phyloP scores from a whole-genome alignment of 345 rosid genomes.

The Salix brachista region DNA sequence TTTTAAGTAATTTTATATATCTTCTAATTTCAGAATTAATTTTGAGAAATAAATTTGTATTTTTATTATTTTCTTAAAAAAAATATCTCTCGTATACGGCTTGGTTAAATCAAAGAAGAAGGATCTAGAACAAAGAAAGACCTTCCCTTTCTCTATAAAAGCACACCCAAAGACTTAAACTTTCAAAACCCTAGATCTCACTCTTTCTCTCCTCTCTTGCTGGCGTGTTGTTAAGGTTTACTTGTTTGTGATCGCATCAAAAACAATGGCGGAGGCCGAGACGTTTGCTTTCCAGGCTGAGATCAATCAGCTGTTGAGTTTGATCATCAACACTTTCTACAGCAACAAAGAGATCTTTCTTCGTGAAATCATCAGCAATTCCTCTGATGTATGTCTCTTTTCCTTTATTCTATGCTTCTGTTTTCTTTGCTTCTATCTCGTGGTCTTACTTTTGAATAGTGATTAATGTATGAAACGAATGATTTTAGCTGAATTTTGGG shows the following conservation, averaged over 20 bases:
- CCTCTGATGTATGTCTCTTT: neutral
- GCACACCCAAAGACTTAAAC: neutral
- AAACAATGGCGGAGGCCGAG: neutral
- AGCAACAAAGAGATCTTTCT: conserved; percentile 13
- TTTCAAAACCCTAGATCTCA: neutral
- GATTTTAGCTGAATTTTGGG: neutral
- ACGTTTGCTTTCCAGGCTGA: conserved; percentile 9
- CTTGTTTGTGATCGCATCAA: neutral
- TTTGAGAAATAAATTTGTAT: no score
- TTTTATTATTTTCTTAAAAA: no score
- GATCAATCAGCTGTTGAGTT: conserved; percentile 1
- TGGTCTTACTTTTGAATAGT: neutral
- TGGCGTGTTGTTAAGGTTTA: neutral
- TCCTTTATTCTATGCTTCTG: neutral
- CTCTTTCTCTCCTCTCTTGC: neutral
- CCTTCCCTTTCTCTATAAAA: neutral
- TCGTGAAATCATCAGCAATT: conserved; percentile 5
- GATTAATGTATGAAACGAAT: neutral
- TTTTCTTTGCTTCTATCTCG: neutral
- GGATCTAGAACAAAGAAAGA: neutral
- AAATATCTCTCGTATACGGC: neutral
- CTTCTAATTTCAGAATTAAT: no score
- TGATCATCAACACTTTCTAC: conserved; percentile 4
- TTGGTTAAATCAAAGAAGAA: neutral
- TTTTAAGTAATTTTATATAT: no score